Evolutionary conservation across 2,329 filamentous ascomycete species (phyloP).

Genomic region (Diplodia scrobiculata): DNA sequence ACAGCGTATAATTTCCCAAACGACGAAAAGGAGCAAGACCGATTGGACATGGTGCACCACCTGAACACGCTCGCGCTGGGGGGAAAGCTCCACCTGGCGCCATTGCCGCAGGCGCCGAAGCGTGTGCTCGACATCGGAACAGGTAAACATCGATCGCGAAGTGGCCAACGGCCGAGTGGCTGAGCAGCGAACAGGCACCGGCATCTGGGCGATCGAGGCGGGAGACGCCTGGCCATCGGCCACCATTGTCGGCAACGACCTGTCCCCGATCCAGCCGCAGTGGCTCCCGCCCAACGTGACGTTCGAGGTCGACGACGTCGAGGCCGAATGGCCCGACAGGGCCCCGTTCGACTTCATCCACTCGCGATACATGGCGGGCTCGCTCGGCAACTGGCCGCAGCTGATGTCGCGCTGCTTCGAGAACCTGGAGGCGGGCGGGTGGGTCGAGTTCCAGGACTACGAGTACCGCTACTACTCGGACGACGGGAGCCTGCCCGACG

Average conservation of each 20-base stretch:
- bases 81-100: conserved; percentile 32
- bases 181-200: not conserved
- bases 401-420: conserved; percentile 55
- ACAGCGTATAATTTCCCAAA: conserved; percentile 35
- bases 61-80: conserved; percentile 1
- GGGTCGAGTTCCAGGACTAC: conserved; percentile 34
- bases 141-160: not conserved
- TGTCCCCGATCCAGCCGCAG: conserved; percentile 54
- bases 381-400: conserved; percentile 56
- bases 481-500: conserved; percentile 31
- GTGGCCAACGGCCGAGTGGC: not conserved
- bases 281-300: conserved; percentile 61
- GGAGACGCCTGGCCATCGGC: conserved; percentile 39
- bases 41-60: conserved; percentile 28
- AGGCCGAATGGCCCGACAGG: conserved; percentile 59
- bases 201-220: conserved; percentile 36
- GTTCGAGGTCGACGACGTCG: conserved; percentile 65
- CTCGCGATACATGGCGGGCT: conserved; percentile 54
- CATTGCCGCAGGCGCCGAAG: conserved; percentile 32
- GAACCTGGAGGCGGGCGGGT: conserved; percentile 54
- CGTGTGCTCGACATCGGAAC: conserved; percentile 28
- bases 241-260: conserved; percentile 46
- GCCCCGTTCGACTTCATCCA: conserved; percentile 60
- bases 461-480: conserved; percentile 33
- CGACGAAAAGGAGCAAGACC: conserved; percentile 28